Evolutionary conservation across 805 yeast genomes (phyloP), one percentile per base, ranked within the genome.

Genomic region (Jamesozyma gamospora): DNA sequence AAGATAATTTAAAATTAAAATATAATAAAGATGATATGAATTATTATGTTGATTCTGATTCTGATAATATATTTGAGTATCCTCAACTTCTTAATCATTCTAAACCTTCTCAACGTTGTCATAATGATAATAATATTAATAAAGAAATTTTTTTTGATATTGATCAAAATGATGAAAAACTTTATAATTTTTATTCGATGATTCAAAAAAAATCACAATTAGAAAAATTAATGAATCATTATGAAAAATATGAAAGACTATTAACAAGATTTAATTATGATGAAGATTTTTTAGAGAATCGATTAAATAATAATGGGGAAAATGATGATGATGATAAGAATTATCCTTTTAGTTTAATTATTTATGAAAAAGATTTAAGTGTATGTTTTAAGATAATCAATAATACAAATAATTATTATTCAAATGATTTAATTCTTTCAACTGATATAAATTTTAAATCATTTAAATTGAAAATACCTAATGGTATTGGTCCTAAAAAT

Each of bases 401-500:
- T 31, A 35, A 35, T 9, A 40, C 35, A 6, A 28, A 21, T 13
- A 24, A 13, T 3, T 40, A 40, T 25, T 31, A n/a, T 16, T 15
- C 32, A 15, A 18, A 40, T 9, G 30, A 32, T 19, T 28, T 40
- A 7, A 17, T 31, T 14, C 19, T 40, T 2, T 15, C 21, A 4
- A 35, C 41, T 3, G 26, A 28, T 19, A 8, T 39, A 14, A 26
- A 15, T 26, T 25, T 32, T 11, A 19, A 6, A 2, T 3, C 27
- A 3, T 14, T 29, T 17, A 25, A 21, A 4, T 35, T 40, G 4
- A 11, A 28, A 6, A 35, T 40, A 5, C 36, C 28, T 2, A 18
- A 35, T 26, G 42, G 42, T 13, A 40, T 40, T n/a, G 42, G 42
- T 6, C 42, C 42, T 19, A 13, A 31, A 17, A 31, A 31, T 12